Percentiles rank a stretch among this genome's conserved stretches.
phyloP scores from a whole-genome alignment of 2,329 filamentous ascomycete genomes.

The Fusarium goolgardi region DNA sequence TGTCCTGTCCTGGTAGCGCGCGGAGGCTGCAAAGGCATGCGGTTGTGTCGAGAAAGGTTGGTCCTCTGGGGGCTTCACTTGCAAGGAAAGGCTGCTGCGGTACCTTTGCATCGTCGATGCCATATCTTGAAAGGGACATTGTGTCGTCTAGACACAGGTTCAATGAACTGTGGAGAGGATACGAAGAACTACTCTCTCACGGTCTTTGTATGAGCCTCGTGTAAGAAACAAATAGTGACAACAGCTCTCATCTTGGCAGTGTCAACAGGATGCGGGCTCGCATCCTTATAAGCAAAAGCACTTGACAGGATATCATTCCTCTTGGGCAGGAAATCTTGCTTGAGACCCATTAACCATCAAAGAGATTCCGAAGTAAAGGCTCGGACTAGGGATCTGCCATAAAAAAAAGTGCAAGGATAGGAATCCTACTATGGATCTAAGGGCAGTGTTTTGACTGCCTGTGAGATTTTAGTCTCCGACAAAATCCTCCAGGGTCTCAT shows the following conservation, averaged over 20 bases:
- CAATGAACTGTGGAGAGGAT: background rate
- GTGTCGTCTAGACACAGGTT: background rate
- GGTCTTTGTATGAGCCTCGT: background rate
- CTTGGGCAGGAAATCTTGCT: background rate
- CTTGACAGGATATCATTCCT: background rate
- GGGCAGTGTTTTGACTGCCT: slow-evolving; percentile 31
- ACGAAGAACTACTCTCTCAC: background rate
- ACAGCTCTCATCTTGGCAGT: slow-evolving; percentile 1
- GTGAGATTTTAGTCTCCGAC: slow-evolving; percentile 39
- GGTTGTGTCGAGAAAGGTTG: slow-evolving; percentile 55
- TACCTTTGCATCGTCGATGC: slow-evolving; percentile 37
- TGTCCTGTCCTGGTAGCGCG: slow-evolving; percentile 26
- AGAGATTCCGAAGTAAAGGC: slow-evolving; percentile 11
- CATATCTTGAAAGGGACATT: slow-evolving; percentile 37
- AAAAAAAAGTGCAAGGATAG: slow-evolving; percentile 23
- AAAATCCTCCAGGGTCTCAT: slow-evolving; percentile 12
- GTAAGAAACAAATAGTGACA: background rate
- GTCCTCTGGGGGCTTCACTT: slow-evolving; percentile 47
- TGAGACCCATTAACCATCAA: background rate
- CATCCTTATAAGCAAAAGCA: slow-evolving; percentile 27
- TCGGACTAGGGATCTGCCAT: slow-evolving; percentile 23
- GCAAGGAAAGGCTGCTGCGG: slow-evolving; percentile 56
- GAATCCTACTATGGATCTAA: slow-evolving; percentile 28
- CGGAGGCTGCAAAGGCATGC: slow-evolving; percentile 56
- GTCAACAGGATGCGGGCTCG: background rate